These are phyloP conservation scores for Tillandsia fasciculata DNA, from an alignment of 176 grass and related monocot species.

Conservation along the genomic window DNA sequence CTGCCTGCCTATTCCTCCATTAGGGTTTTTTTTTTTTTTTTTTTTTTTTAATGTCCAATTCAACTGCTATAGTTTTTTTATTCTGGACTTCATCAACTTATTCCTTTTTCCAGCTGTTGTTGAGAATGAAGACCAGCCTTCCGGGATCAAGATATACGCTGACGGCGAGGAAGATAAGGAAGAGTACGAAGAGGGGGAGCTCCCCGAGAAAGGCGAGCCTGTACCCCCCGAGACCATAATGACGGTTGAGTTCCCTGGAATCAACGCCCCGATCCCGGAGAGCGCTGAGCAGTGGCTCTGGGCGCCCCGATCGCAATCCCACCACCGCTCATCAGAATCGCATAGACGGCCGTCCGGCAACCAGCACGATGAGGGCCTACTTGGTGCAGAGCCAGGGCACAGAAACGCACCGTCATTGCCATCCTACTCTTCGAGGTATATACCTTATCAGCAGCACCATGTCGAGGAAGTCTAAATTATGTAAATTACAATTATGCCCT, in stretches of 20 bases:
- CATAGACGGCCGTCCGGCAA: constrained; percentile 20
- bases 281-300: constrained; percentile 62
- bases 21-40: neutral
- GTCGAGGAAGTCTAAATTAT: too few relatives aligned
- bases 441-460: too few relatives aligned
- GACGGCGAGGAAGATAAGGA: constrained; percentile 48
- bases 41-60: neutral
- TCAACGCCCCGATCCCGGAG: constrained; percentile 84
- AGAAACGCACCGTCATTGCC: neutral
- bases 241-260: constrained; percentile 77
- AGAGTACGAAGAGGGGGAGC: constrained; percentile 68
- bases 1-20: neutral
- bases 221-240: constrained; percentile 38
- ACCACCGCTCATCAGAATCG: constrained; percentile 23
- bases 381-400: constrained; percentile 20
- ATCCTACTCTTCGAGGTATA: constrained; percentile 25
- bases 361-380: constrained; percentile 26
- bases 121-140: constrained; percentile 74
- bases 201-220: constrained; percentile 35
- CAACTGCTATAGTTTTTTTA: constrained; percentile 16
- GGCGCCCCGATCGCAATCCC: constrained; percentile 29
- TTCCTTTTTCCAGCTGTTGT: constrained; percentile 36
- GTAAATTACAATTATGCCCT: too few relatives aligned
- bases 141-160: constrained; percentile 84
- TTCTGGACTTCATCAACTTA: constrained; percentile 6